Percentiles rank a stretch among this genome's conserved stretches.
These are phyloP conservation scores for Ophiostoma triangulosporum DNA, from an alignment of 2,329 filamentous ascomycete species.

Conservation along the genomic window DNA sequence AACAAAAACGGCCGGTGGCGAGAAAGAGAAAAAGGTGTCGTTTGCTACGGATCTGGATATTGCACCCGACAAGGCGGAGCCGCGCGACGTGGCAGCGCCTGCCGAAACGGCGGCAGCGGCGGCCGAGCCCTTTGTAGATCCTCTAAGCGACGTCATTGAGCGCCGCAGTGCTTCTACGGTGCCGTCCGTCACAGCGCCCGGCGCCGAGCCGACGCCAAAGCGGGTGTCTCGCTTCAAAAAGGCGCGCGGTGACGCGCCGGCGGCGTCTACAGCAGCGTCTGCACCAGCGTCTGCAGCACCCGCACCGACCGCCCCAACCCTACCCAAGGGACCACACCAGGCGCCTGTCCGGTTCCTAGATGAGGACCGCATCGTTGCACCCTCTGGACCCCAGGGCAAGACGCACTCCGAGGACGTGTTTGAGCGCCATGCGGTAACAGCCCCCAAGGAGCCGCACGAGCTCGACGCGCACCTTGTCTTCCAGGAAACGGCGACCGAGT, in stretches of 20 bases:
- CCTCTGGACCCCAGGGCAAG: conserved; percentile 33
- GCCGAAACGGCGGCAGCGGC: not conserved
- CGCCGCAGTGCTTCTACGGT: conserved; percentile 12
- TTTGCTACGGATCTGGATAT: conserved; percentile 67
- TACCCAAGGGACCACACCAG: conserved; percentile 31
- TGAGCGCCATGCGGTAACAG: conserved; percentile 33
- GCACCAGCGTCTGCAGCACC: no score
- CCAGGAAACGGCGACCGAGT: conserved; percentile 68
- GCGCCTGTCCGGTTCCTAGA: conserved; percentile 28
- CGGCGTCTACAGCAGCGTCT: no score
- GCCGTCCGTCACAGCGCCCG: not conserved
- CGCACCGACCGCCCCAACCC: not conserved
- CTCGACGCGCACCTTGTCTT: conserved; percentile 60
- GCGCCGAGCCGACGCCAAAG: conserved; percentile 18
- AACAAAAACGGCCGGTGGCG: conserved; percentile 4
- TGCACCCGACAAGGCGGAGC: conserved; percentile 24
- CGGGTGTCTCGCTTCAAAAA: conserved; percentile 42
- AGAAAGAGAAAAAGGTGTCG: conserved; percentile 63
- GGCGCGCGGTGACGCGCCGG: conserved; percentile 17
- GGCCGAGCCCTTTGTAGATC: conserved; percentile 12
- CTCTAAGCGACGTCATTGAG: conserved; percentile 18
- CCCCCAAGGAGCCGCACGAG: conserved; percentile 39
- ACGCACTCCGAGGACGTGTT: conserved; percentile 48
- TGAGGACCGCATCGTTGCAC: conserved; percentile 18
- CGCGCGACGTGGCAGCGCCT: not conserved